Evolutionary conservation across 2,329 filamentous ascomycete genomes (phyloP).

Genomic region (Shiraia sp.): DNA sequence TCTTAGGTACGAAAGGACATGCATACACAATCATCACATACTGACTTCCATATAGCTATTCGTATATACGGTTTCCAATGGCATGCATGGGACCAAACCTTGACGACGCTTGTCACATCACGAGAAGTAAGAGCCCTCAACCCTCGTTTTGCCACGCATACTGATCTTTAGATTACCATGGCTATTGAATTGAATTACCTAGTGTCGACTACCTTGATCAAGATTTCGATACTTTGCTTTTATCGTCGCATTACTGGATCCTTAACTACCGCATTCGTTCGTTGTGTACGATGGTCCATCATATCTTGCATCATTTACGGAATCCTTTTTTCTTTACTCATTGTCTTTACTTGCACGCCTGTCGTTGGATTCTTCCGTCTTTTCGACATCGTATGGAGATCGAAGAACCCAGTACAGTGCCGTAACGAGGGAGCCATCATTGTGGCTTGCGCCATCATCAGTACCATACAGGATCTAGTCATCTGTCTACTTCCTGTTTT

Average conservation of each 20-base stretch:
- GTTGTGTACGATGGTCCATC: slow-evolving; percentile 44
- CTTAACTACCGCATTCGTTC: slow-evolving; percentile 42
- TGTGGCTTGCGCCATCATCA: slow-evolving; percentile 44
- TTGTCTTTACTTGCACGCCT: slow-evolving; percentile 45
- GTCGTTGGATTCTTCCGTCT: slow-evolving; percentile 48
- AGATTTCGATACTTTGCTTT: slow-evolving; percentile 42
- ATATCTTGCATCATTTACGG: slow-evolving; percentile 45
- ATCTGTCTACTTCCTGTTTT: slow-evolving; percentile 49
- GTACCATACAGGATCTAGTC: slow-evolving; percentile 47
- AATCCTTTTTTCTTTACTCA: slow-evolving; percentile 41
- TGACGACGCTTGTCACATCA: slow-evolving; percentile 18
- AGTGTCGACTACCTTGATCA: slow-evolving; percentile 26
- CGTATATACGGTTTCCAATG: slow-evolving; percentile 36
- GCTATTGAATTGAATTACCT: slow-evolving; percentile 40
- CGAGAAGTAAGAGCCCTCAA: slow-evolving; percentile 22
- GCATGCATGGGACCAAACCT: slow-evolving; percentile 41
- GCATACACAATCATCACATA: neutral
- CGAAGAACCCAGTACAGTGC: slow-evolving; percentile 39
- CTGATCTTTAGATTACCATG: slow-evolving; percentile 30
- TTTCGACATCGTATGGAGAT: slow-evolving; percentile 39
- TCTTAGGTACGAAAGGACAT: slow-evolving; percentile 26
- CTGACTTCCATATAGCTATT: slow-evolving; percentile 25
- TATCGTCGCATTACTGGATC: slow-evolving; percentile 48
- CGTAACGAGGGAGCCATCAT: slow-evolving; percentile 45
- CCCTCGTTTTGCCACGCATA: neutral